A percentile compares a stretch with the other conserved stretches of the same genome.
phyloP scores from a whole-genome alignment of 352 stramenopile species.

The Pythium rhizo-oryzae region DNA sequence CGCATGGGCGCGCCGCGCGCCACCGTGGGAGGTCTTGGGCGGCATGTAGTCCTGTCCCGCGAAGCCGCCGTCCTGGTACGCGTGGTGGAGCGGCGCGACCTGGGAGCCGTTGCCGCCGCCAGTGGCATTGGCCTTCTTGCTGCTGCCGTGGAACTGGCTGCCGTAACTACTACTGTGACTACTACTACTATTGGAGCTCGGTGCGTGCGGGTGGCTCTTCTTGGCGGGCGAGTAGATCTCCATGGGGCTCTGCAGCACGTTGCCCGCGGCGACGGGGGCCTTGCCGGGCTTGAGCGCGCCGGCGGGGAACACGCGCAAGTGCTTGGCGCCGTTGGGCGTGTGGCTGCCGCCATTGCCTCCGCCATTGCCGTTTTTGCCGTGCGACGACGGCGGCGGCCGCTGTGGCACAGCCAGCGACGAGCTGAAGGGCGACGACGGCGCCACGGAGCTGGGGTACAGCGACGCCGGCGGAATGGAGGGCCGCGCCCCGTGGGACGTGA shows the following conservation, averaged over 20 bases:
- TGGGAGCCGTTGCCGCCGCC: neutral
- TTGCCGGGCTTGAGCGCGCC: conserved; percentile 11
- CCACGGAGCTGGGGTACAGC: conserved; percentile 16
- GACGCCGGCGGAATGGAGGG: conserved; percentile 15
- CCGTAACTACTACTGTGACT: conserved; percentile 17
- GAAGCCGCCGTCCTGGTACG: neutral
- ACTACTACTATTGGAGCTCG: conserved; percentile 23
- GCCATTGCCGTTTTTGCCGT: conserved; percentile 42
- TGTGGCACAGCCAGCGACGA: conserved; percentile 41
- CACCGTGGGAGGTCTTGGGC: conserved; percentile 33
- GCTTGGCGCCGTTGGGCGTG: conserved; percentile 16
- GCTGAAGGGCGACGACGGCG: conserved; percentile 29
- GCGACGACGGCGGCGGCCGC: conserved; percentile 42
- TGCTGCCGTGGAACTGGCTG: neutral
- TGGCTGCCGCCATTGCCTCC: neutral
- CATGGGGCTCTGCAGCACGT: conserved; percentile 43
- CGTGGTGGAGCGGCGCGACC: conserved; percentile 22
- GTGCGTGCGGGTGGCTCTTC: conserved; percentile 7
- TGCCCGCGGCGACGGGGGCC: neutral
- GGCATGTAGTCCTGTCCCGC: conserved; percentile 20
- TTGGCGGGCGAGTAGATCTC: conserved; percentile 63
- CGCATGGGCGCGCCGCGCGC: neutral
- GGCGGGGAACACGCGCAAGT: conserved; percentile 19
- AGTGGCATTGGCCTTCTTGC: conserved; percentile 4
- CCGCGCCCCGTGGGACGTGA: conserved; percentile 60